phyloP scores from a whole-genome alignment of 768 basidiomycete species.

The Mycena kentingensis region DNA sequence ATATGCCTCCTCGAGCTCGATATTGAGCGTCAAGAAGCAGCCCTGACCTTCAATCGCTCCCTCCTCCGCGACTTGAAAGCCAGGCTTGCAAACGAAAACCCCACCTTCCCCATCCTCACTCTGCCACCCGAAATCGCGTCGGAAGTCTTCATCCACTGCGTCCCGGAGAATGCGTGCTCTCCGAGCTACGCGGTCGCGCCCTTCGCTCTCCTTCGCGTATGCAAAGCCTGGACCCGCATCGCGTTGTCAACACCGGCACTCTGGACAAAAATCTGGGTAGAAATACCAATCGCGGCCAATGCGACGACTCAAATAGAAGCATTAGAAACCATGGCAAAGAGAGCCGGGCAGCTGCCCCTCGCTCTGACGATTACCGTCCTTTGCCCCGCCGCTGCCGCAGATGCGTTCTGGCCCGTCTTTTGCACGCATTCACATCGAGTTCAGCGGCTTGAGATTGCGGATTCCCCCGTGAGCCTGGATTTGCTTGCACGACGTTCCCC shows the following conservation, averaged over 20 bases:
- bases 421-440: neutral
- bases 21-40: too few relatives aligned
- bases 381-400: neutral
- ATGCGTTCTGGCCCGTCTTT: neutral
- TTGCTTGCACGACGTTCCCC: neutral
- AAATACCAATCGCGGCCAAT: neutral
- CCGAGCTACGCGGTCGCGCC: neutral
- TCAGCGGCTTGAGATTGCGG: neutral
- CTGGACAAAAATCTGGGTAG: neutral
- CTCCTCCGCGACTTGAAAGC: too few relatives aligned
- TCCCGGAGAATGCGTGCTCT: neutral
- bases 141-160: neutral
- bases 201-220: conserved; percentile 1
- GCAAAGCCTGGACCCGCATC: conserved; percentile 6
- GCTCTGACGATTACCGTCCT: neutral
- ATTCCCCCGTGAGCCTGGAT: neutral
- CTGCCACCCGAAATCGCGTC: neutral
- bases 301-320: too few relatives aligned
- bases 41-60: too few relatives aligned
- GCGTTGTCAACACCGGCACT: conserved; percentile 6
- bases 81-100: too few relatives aligned
- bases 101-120: neutral
- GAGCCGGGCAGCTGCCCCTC: too few relatives aligned
- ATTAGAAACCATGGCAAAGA: too few relatives aligned
- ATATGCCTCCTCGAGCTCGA: too few relatives aligned